Conservation (phyloP, 495 filamentous ascomycete genomes). For the Aspergillus sclerotiicarbonarius region DNA sequence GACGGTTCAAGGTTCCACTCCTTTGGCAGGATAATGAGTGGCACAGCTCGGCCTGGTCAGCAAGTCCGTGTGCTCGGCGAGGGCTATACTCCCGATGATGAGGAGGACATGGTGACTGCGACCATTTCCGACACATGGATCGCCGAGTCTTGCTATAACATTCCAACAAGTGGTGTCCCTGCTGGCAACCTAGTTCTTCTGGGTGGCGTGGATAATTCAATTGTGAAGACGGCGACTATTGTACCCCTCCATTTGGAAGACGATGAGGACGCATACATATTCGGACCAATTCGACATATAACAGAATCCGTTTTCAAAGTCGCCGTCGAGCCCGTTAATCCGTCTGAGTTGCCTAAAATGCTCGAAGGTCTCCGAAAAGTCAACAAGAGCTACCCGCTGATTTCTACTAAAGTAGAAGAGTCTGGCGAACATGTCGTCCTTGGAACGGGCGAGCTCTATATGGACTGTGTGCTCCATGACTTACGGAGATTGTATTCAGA, state of each 20-base stretch:
- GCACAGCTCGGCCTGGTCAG: constrained; percentile 76
- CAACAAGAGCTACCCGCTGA: constrained; percentile 94
- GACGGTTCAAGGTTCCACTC: constrained; percentile 87
- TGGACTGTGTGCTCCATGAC: constrained; percentile 98
- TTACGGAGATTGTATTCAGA: constrained; percentile 91
- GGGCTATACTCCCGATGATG: constrained; percentile 93
- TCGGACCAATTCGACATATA: constrained; percentile 89
- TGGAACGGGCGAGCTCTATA: constrained; percentile 94
- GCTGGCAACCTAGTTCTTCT: constrained; percentile 95
- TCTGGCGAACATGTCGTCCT: constrained; percentile 96
- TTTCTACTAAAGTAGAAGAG: constrained; percentile 96
- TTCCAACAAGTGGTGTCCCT: constrained; percentile 85
- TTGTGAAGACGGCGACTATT: constrained; percentile 95
- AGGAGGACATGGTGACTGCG: constrained; percentile 94
- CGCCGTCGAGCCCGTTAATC: constrained; percentile 96
- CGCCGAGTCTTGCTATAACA: constrained; percentile 89
- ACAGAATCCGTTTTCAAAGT: constrained; percentile 98
- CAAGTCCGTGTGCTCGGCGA: constrained; percentile 92
- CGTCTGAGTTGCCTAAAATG: constrained; percentile 99
- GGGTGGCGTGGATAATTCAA: constrained; percentile 92
- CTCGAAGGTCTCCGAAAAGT: constrained; percentile 93
- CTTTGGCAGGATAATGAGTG: constrained; percentile 91
- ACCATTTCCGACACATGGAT: constrained; percentile 89
- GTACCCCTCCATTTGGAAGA: constrained; percentile 79
- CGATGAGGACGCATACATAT: constrained; percentile 90